Evolutionary conservation across 192 early-diverging fungal genomes (phyloP).

Genomic region (Coemansia sp.): DNA sequence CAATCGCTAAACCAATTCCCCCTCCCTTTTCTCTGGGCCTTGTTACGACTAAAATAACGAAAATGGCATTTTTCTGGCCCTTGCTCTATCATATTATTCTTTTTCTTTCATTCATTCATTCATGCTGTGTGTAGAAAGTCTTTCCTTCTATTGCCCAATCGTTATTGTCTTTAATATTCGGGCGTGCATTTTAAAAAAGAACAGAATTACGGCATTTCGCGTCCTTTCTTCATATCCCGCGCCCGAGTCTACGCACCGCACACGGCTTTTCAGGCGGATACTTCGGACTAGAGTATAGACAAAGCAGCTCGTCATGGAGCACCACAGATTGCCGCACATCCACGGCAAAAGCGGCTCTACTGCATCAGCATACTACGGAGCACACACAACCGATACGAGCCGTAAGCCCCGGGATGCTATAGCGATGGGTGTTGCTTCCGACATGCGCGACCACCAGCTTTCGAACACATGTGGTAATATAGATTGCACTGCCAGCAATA

Average conservation of each 20-base stretch:
- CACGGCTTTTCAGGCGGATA: neutral
- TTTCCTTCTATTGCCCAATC: too few species aligned
- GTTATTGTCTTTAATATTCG: too few species aligned
- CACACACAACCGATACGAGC: neutral
- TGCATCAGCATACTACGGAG: neutral
- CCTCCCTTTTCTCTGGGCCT: too few species aligned
- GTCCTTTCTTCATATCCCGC: too few species aligned
- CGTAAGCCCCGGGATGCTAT: neutral
- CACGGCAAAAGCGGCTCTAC: neutral
- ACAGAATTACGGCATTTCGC: too few species aligned
- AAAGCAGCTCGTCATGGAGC: conserved; percentile 1
- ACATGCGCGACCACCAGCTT: conserved; percentile 3
- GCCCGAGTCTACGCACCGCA: neutral
- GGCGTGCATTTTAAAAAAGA: too few species aligned
- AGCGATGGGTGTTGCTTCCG: neutral
- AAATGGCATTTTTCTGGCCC: too few species aligned
- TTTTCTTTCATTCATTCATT: too few species aligned
- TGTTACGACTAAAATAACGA: too few species aligned
- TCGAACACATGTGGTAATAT: neutral
- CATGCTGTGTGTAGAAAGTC: too few species aligned
- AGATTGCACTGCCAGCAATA: neutral
- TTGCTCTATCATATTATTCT: too few species aligned
- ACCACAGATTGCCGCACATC: neutral
- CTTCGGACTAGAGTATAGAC: neutral
- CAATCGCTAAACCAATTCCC: too few species aligned